A percentile compares a stretch with the other conserved stretches of the same genome.
Evolutionary conservation across 2,329 filamentous ascomycete genomes (phyloP).

Genomic region (Phialophora verrucosa): DNA sequence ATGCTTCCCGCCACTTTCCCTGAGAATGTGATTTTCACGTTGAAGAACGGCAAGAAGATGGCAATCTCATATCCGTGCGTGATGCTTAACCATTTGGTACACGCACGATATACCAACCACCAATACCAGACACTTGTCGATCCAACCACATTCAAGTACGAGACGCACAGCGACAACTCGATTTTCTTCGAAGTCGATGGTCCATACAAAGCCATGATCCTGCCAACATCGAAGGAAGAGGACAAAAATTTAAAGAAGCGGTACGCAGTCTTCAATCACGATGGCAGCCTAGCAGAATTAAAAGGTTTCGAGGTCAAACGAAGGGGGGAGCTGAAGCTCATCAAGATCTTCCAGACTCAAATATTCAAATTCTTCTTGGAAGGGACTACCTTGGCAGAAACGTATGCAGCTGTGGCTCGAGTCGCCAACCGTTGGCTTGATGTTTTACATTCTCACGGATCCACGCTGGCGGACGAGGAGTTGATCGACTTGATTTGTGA

Average conservation of each 20-base stretch:
- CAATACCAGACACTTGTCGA: constrained; percentile 93
- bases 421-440: constrained; percentile 97
- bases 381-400: constrained; percentile 82
- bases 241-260: constrained; percentile 99
- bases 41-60: constrained; percentile 95
- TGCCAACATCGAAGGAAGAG: constrained; percentile 97
- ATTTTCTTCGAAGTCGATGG: constrained; percentile 99
- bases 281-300: constrained; percentile 90
- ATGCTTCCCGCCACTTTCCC: constrained; percentile 96
- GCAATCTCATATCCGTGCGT: constrained; percentile 97
- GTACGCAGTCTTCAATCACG: constrained; percentile 98
- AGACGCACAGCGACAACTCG: constrained; percentile 97
- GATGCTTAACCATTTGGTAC: constrained; percentile 98
- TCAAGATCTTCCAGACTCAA: constrained; percentile 99
- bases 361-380: constrained; percentile 99
- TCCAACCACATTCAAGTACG: constrained; percentile 79
- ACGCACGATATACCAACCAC: constrained; percentile 92
- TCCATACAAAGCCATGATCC: constrained; percentile 94
- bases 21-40: constrained; percentile 91
- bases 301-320: constrained; percentile 98
- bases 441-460: constrained; percentile 85
- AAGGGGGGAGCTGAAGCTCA: constrained; percentile 95
- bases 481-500: constrained; percentile 99
- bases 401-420: constrained; percentile 88
- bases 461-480: constrained; percentile 92